phyloP scores from a whole-genome alignment of 2,329 filamentous ascomycete genomes.

The Penicillium polonicum region DNA sequence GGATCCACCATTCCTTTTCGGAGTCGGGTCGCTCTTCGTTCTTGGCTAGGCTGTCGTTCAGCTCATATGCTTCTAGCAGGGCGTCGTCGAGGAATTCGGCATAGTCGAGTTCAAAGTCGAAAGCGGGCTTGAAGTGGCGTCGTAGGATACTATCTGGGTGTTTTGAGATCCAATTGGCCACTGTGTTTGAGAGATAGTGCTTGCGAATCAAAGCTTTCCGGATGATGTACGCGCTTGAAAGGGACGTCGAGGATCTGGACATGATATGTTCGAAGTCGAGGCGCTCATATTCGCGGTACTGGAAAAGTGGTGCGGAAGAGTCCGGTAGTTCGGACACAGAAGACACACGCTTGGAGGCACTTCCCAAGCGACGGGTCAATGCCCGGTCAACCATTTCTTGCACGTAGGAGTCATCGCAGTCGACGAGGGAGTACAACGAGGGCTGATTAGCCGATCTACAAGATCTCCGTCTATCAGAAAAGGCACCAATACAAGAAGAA shows the following conservation, averaged over 20 bases:
- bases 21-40: constrained; percentile 66
- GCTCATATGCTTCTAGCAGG: constrained; percentile 82
- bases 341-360: constrained; percentile 56
- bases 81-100: constrained; percentile 96
- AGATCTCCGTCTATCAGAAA: constrained; percentile 36
- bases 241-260: constrained; percentile 57
- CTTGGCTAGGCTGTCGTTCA: constrained; percentile 71
- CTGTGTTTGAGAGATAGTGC: constrained; percentile 83
- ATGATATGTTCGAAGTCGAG: constrained; percentile 79
- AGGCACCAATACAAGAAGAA: constrained; percentile 11
- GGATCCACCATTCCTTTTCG: constrained; percentile 86
- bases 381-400: constrained; percentile 78
- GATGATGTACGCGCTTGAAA: constrained; percentile 90
- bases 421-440: constrained; percentile 67
- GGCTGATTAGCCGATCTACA: constrained; percentile 39
- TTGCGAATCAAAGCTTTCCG: constrained; percentile 95
- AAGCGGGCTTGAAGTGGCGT: constrained; percentile 70
- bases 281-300: constrained; percentile 82
- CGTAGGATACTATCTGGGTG: constrained; percentile 69
- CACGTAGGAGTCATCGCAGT: constrained; percentile 87
- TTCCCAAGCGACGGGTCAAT: constrained; percentile 62
- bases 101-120: constrained; percentile 92
- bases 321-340: constrained; percentile 50
- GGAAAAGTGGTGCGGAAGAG: constrained; percentile 57
- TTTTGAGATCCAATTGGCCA: constrained; percentile 83